Percentiles rank a stretch among this genome's conserved stretches.
These are phyloP conservation scores for Cercophora samala DNA, from an alignment of 495 filamentous ascomycete genomes.

Conservation along the genomic window DNA sequence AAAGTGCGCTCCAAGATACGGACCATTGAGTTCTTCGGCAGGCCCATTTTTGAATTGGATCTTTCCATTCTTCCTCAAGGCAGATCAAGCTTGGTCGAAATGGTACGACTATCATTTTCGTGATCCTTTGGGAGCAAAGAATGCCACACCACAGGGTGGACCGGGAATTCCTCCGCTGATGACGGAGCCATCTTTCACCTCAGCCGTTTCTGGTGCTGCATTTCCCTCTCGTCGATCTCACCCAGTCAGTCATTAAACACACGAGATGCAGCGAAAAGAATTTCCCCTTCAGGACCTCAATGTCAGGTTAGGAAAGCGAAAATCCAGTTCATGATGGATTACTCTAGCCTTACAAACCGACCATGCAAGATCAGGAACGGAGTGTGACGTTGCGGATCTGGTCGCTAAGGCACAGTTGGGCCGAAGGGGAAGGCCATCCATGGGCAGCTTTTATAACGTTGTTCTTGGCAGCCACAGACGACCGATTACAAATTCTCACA, in stretches of 20 bases:
- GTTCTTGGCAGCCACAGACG: not conserved
- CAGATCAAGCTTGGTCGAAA: not conserved
- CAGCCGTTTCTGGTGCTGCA: not conserved
- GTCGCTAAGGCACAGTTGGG: constrained; percentile 1
- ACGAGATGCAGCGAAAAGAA: not conserved
- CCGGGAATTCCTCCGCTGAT: not conserved
- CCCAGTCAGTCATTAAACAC: not conserved
- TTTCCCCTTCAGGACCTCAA: not conserved
- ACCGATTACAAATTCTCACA: constrained; percentile 3
- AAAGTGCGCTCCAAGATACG: not conserved
- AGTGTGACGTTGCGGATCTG: not conserved
- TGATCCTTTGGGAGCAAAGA: not conserved
- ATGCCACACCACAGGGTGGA: not conserved
- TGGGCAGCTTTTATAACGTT: not conserved
- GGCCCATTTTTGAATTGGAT: not conserved
- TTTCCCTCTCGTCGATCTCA: not conserved
- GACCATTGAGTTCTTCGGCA: constrained; percentile 8
- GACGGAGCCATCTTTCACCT: not conserved
- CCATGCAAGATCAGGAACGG: not conserved
- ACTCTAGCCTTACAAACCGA: constrained; percentile 1
- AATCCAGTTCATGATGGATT: not conserved
- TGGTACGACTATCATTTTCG: not conserved
- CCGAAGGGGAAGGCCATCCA: constrained; percentile 2
- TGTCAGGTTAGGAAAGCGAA: not conserved
- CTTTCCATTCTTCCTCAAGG: not conserved